A percentile compares a stretch with the other conserved stretches of the same genome.
Evolutionary conservation across 2,329 filamentous ascomycete species (phyloP).

Genomic region (Sarocladiaceae sp.): DNA sequence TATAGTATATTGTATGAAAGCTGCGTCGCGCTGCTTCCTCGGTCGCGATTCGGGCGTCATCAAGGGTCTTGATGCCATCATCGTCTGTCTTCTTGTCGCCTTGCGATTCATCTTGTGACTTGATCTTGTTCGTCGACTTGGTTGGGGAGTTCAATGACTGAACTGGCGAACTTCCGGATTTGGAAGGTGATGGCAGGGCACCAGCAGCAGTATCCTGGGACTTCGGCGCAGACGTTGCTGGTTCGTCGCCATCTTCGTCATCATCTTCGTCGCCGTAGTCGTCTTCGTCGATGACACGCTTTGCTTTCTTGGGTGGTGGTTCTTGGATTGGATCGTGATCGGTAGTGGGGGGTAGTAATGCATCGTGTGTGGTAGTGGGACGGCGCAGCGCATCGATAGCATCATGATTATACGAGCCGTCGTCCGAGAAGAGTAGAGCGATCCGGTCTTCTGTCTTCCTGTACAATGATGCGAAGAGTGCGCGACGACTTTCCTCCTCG

Average conservation of each 20-base stretch:
- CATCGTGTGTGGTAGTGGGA: conserved; percentile 29
- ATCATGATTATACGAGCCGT: conserved; percentile 45
- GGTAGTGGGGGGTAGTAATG: conserved; percentile 46
- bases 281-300: conserved; percentile 74
- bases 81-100: conserved; percentile 65
- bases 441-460: conserved; percentile 71
- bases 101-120: conserved; percentile 40
- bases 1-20: conserved; percentile 92
- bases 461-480: conserved; percentile 72
- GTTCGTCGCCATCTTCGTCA: conserved; percentile 62
- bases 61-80: conserved; percentile 86
- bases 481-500: conserved; percentile 64
- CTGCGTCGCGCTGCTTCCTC: conserved; percentile 84
- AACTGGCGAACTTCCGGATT: conserved; percentile 61
- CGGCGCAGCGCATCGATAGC: conserved; percentile 49
- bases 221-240: conserved; percentile 44
- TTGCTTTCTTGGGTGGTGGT: conserved; percentile 65
- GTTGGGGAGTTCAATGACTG: conserved; percentile 57
- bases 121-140: conserved; percentile 49
- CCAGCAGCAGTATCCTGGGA: conserved; percentile 45
- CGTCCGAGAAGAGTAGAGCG: conserved; percentile 62
- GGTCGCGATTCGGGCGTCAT: conserved; percentile 84
- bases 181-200: conserved; percentile 61
- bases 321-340: conserved; percentile 54
- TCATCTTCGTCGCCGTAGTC: conserved; percentile 84